Conservation (phyloP, 225 moss, liverwort and hornwort genomes). For the Asterella californica region DNA sequence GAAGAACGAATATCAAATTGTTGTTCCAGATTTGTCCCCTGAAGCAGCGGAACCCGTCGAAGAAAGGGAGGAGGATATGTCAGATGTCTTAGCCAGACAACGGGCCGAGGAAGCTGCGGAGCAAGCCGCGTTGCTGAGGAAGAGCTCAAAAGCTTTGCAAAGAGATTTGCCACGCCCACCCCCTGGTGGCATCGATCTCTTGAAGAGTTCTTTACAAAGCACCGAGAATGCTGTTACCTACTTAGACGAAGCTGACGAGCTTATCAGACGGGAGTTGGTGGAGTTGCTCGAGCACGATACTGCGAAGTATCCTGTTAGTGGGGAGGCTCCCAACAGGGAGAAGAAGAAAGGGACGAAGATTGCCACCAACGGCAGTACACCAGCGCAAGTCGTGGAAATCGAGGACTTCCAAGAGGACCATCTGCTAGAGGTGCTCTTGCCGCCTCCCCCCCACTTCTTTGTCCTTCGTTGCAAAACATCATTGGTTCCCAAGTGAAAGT, state of each 20-base stretch:
- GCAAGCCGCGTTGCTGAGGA: constrained; percentile 56
- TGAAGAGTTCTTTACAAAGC: constrained; percentile 47
- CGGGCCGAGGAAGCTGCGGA: constrained; percentile 57
- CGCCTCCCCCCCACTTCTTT: neutral
- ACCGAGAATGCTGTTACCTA: constrained; percentile 56
- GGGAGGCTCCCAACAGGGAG: constrained; percentile 46
- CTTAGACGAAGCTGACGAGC: constrained; percentile 70
- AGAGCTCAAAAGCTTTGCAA: constrained; percentile 70
- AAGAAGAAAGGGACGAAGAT: constrained; percentile 54
- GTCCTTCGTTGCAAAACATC: neutral
- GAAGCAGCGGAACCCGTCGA: constrained; percentile 64
- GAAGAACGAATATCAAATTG: constrained; percentile 89
- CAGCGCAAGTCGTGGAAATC: constrained; percentile 38
- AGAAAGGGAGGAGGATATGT: constrained; percentile 78
- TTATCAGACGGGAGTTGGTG: constrained; percentile 67
- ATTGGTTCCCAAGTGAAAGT: neutral
- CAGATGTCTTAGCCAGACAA: constrained; percentile 60
- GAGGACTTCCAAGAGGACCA: constrained; percentile 61
- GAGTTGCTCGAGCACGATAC: constrained; percentile 76
- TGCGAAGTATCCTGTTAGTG: constrained; percentile 50
- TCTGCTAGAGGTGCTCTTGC: constrained; percentile 45
- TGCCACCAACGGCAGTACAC: constrained; percentile 34
- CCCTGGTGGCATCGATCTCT: constrained; percentile 51
- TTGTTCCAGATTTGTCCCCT: constrained; percentile 68
- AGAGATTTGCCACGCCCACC: constrained; percentile 83